Base-by-base conservation (phyloP, 2,329 filamentous ascomycete species). In the Botryotinia narcissicola region DNA sequence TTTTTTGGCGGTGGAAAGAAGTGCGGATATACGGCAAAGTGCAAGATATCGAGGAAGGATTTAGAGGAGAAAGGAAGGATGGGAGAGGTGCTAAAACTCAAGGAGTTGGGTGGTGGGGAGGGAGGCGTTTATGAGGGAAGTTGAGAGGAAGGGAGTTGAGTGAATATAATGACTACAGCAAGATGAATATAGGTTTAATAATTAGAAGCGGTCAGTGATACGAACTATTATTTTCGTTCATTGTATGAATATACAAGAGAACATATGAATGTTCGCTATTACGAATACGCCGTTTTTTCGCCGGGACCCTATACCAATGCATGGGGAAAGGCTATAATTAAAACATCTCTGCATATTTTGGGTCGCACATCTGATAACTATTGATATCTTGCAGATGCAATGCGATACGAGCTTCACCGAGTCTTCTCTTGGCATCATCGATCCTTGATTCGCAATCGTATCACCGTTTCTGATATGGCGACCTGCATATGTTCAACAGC, bases 11-110 rank as follows among this genome's bases (percentile, higher is more conserved):
- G 82, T 64, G 81, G 79, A 71, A 80, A 77, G 62, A 79, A 79
- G 25, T 82, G 81, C 57, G 80, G 78, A 29, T 87, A 87, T 76
- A 83, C 80, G 29, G 85, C 85, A 8, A 80, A 78, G 66, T 85
- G 83, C 79, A 83, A 80, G 73, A 81, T 78, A 14, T 74, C 73
- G 22, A 78, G 80, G 74, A 81, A 79, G 70, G 81, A 83, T 71
- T 77, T 85, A 62, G 80, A 83, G 76, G 80, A 83, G 76, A 75
- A n/a, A 66, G 46, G 46, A 75, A 76, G 72, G 35, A 74, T 44
- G 76, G 76, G 74, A 69, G 74, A 29, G n/a, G 67, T 64, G 63
- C 18, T 74, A 69, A 69, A 32, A 14, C 16, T 60, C 29, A 48
- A 16, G 29, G 44, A 59, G 62, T 54, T 29, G 70, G 62, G 40